Conservation (phyloP, 176 grass and related monocot species). For the Carex parvula region DNA sequence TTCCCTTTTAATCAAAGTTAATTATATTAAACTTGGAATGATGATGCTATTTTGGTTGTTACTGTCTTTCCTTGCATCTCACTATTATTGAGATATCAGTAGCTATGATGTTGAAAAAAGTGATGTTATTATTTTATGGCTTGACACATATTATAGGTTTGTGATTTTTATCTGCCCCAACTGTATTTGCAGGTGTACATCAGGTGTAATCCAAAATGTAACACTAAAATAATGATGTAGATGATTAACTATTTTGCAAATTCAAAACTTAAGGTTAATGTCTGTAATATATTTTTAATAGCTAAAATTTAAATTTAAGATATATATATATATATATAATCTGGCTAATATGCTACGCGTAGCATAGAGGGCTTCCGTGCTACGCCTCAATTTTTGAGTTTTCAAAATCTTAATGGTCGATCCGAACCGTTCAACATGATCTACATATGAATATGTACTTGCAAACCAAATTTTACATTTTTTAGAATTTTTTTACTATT, state of each 20-base stretch:
- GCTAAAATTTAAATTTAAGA: not conserved
- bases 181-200: not conserved
- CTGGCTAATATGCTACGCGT: too few species aligned
- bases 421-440: too few species aligned
- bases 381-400: too few species aligned
- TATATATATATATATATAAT: too few species aligned
- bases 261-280: not conserved
- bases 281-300: not conserved
- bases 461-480: too few species aligned
- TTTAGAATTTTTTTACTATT: too few species aligned
- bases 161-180: not conserved
- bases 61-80: not conserved
- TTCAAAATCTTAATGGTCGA: too few species aligned
- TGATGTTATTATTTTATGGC: not conserved
- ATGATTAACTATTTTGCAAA: not conserved
- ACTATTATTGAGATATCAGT: not conserved
- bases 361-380: too few species aligned
- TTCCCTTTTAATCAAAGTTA: conserved; percentile 29
- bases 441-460: too few species aligned
- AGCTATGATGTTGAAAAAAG: conserved; percentile 5
- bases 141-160: not conserved
- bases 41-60: not conserved
- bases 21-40: conserved; percentile 6
- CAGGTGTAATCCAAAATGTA: not conserved
- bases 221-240: not conserved